These are phyloP conservation scores for Podaxis sp. DNA, from an alignment of 768 basidiomycete genomes.

Conservation along the genomic window DNA sequence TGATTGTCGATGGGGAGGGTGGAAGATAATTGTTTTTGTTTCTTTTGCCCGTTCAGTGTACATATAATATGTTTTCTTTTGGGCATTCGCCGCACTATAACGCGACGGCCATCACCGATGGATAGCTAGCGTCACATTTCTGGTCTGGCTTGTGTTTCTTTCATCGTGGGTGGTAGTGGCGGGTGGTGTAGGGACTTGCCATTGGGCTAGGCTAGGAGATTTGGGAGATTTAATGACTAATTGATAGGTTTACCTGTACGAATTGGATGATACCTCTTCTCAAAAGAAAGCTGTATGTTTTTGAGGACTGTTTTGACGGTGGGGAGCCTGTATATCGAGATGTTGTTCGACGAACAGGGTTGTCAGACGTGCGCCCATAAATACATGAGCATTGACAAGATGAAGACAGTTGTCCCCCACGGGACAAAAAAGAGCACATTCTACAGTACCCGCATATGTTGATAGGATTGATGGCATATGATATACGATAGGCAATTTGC, in stretches of 20 bases:
- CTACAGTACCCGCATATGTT: too few relatives aligned
- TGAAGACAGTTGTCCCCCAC: too few relatives aligned
- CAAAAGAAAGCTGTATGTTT: background rate
- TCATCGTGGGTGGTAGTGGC: background rate
- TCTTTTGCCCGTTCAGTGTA: conserved; percentile 7
- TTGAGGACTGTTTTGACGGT: background rate
- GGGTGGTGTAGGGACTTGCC: background rate
- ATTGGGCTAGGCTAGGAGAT: background rate
- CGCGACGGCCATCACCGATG: conserved; percentile 7
- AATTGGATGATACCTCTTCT: conserved; percentile 4
- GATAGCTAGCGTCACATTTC: background rate
- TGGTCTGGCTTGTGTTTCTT: background rate
- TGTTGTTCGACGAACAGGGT: too few relatives aligned
- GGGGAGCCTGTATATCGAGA: background rate
- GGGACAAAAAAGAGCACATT: too few relatives aligned
- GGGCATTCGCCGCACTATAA: conserved; percentile 2
- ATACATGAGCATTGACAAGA: too few relatives aligned
- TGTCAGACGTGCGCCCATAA: too few relatives aligned
- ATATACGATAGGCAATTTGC: background rate
- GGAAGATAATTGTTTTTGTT: background rate
- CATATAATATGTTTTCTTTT: conserved; percentile 3
- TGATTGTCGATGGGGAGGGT: background rate
- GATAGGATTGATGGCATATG: background rate
- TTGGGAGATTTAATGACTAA: conserved; percentile 3
- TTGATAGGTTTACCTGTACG: conserved; percentile 4